Conservation (phyloP, 75 land plant genomes). For the Picea glauca region DNA sequence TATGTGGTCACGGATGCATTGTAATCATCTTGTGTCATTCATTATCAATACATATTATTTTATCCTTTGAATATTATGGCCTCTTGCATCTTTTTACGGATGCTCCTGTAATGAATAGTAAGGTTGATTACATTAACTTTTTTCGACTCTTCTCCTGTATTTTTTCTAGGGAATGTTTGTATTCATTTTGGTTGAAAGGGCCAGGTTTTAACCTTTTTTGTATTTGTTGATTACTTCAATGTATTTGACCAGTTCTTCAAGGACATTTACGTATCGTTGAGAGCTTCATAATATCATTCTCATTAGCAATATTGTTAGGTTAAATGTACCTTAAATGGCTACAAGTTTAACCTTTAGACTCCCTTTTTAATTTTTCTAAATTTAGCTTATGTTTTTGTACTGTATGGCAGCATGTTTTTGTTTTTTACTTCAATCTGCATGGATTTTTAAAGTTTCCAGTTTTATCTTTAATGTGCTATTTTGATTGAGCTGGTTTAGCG, state of each 20-base stretch:
- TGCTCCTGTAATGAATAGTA: too few species aligned
- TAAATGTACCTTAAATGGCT: background rate
- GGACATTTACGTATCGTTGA: background rate
- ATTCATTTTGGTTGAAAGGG: background rate
- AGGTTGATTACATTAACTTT: background rate
- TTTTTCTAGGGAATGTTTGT: background rate
- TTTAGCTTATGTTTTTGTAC: background rate
- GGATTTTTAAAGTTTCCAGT: background rate
- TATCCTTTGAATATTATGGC: too few species aligned
- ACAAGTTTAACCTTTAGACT: background rate
- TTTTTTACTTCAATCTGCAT: background rate
- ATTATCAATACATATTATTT: too few species aligned
- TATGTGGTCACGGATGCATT: too few species aligned
- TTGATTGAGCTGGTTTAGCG: background rate
- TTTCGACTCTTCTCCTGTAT: background rate
- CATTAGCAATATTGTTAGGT: background rate
- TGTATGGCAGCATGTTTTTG: background rate
- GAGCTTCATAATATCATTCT: background rate
- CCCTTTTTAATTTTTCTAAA: background rate
- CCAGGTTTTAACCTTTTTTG: background rate
- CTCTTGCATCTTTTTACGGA: too few species aligned
- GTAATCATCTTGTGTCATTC: too few species aligned
- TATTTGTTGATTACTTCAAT: background rate
- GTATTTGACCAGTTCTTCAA: background rate
- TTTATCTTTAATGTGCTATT: conserved; percentile 1